Evolutionary conservation across 768 basidiomycete genomes (phyloP).

Genomic region (Mrakia gelida): DNA sequence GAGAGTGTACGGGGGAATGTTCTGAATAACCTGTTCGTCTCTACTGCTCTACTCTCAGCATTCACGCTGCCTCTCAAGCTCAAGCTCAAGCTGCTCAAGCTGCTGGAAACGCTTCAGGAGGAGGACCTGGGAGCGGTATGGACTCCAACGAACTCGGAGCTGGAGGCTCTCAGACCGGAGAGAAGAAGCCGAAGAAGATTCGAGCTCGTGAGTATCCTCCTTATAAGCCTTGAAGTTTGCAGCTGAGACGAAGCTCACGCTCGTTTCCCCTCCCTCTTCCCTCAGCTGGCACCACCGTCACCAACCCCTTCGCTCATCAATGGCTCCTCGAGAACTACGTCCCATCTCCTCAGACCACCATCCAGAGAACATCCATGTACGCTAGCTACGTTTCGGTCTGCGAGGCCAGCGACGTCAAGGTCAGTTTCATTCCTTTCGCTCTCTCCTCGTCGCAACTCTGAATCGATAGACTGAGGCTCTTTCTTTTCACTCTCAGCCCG

Average conservation of each 20-base stretch:
- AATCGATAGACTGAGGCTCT: neutral
- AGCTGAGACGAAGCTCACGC: neutral
- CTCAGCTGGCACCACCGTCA: neutral
- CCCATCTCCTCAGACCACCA: neutral
- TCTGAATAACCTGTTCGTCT: neutral
- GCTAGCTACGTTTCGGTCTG: constrained; percentile 15
- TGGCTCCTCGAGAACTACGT: constrained; percentile 16
- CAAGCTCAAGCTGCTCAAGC: neutral
- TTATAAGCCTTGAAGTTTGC: neutral
- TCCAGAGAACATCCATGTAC: constrained; percentile 18
- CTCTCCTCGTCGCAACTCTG: neutral
- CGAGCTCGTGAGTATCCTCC: neutral
- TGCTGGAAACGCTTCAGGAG: neutral
- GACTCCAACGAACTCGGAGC: neutral
- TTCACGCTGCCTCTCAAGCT: neutral
- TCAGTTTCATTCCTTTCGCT: neutral
- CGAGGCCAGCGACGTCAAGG: constrained; percentile 4
- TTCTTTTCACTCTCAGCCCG: constrained; percentile 68
- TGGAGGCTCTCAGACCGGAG: neutral
- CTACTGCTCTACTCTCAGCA: neutral
- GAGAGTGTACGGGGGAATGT: neutral
- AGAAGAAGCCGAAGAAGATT: neutral
- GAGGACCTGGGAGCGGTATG: neutral
- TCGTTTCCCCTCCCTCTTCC: too few species aligned
- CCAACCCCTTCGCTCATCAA: constrained; percentile 9